Evolutionary conservation across 1,139 yeast species (phyloP), one percentile per base, ranked within the genome.

Genomic region (Yarrowia galli): DNA sequence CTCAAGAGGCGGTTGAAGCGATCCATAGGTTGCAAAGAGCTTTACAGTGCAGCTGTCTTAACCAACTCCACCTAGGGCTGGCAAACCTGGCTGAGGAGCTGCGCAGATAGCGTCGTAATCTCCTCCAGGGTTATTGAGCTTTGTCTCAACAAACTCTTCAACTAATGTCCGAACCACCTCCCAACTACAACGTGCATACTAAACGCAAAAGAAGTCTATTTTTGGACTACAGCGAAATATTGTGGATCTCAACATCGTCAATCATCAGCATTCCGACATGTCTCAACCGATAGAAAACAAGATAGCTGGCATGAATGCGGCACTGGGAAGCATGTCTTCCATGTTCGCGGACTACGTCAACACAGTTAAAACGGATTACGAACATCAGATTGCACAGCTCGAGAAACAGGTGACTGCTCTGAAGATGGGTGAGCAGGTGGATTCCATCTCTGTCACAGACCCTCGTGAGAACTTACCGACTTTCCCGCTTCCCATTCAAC

Each of bases 271-370:
- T n/a, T 12, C 23, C 1, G 40, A 22, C 45, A 54, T 58, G 64
- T 25, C 64, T 8, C 64, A 58, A 58, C 66, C 66, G 56, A 61
- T 61, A 61, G 56, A 61, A n/a, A 35, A 35, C 45, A 61, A 61
- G 38, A 61, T 61, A 36, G 46, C 43, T 1, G 56, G 56, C 18
- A 38, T 61, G 43, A 46, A 61, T 23, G 56, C 54, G 18, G 66
- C 66, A 3, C 46, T 61, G 1, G 66, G 66, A n/a, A 61, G 56
- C 46, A 61, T 61, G 66, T 61, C 66, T 10, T 36, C 43, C 38
- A 61, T 61, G 56, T 61, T 61, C 38, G 66, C 56, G 15, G 66
- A 61, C 54, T 61, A 61, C 46, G 66, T 61, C 56, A 61, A 61
- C 38, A 61, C 66, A 8, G 56, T 61, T 38, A 61, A 61, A 46